phyloP scores from a whole-genome alignment of 768 basidiomycete species.

The Mycena albidolilacea region DNA sequence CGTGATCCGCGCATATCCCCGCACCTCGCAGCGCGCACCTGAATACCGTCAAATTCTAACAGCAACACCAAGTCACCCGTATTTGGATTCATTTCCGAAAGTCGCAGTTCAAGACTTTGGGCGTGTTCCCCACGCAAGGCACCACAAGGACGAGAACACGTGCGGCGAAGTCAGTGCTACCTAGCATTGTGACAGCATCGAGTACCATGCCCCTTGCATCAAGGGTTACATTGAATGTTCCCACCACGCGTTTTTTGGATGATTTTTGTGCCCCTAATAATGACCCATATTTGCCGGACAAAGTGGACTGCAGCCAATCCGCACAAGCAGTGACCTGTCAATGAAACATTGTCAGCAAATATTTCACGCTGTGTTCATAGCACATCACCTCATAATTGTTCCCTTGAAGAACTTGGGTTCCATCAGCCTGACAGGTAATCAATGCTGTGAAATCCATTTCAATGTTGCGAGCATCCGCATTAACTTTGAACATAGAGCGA shows the following conservation, averaged over 20 bases:
- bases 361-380: too few species aligned
- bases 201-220: conserved; percentile 17
- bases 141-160: background rate
- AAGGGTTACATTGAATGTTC: conserved; percentile 26
- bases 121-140: too few species aligned
- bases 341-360: too few species aligned
- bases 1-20: too few species aligned
- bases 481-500: conserved; percentile 37
- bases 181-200: background rate
- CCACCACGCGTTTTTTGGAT: conserved; percentile 5
- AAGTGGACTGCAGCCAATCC: conserved; percentile 35
- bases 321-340: conserved; percentile 34
- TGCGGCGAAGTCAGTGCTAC: background rate
- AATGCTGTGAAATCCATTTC: conserved; percentile 42
- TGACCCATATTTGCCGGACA: conserved; percentile 41
- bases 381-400: conserved; percentile 14
- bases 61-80: too few species aligned
- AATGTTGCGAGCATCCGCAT: conserved; percentile 26
- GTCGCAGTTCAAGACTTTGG: too few species aligned
- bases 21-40: too few species aligned
- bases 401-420: background rate
- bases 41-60: too few species aligned
- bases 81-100: too few species aligned
- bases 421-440: conserved; percentile 35
- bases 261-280: conserved; percentile 37